phyloP scores from a whole-genome alignment of 345 rosid species.

The Anacardium occidentale region DNA sequence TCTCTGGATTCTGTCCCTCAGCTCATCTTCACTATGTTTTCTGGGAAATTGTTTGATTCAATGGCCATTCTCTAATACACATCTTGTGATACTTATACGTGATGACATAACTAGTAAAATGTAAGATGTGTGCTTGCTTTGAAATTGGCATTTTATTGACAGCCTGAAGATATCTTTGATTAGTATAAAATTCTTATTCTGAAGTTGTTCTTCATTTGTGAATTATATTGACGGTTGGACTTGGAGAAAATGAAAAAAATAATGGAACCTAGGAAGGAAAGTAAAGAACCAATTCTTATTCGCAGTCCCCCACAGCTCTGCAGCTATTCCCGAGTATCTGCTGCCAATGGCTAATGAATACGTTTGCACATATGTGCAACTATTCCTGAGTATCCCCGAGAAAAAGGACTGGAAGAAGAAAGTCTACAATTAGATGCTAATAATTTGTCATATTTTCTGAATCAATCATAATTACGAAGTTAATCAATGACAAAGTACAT shows the following conservation, averaged over 20 bases:
- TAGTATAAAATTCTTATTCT: neutral
- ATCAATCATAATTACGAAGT: too few relatives aligned
- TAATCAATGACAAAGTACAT: neutral
- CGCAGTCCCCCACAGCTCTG: slow-evolving; percentile 10
- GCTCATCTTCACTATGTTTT: neutral
- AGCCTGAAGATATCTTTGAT: neutral
- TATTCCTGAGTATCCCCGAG: too few relatives aligned
- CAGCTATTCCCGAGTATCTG: neutral
- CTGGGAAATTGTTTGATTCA: neutral
- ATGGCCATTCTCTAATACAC: neutral
- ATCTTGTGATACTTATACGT: neutral
- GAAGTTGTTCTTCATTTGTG: neutral
- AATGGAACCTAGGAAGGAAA: neutral
- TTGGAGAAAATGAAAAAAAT: neutral
- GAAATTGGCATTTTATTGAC: neutral
- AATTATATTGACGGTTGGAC: neutral
- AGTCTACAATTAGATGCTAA: neutral
- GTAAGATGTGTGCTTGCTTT: neutral
- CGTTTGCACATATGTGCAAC: neutral
- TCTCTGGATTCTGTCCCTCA: neutral
- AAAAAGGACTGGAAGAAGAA: neutral
- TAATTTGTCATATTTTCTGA: too few relatives aligned
- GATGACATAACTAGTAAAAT: neutral
- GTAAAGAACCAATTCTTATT: slow-evolving; percentile 14
- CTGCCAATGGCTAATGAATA: neutral